Evolutionary conservation across 2,329 filamentous ascomycete genomes (phyloP), one percentile per base, ranked within the genome.

Genomic region (Chaetomiaceae sp.): DNA sequence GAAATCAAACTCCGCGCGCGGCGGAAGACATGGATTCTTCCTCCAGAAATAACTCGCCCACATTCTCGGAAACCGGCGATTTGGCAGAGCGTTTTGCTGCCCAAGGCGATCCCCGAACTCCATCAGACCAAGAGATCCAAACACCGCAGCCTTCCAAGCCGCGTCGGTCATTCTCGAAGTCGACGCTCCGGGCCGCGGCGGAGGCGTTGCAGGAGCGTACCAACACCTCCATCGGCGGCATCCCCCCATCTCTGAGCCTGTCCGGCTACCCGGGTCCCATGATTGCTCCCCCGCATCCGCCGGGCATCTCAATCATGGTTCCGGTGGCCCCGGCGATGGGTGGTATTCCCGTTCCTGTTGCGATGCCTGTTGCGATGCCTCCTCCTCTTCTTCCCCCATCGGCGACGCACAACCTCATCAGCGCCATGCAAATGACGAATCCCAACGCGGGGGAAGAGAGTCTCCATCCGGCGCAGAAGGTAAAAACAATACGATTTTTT

Each of bases 401-500:
- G 18, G 30, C 48, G 5, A 55, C 44, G 0, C 37, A 48, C 9
- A 25, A 21, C 9, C 45, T 53, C 42, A 50, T 50, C 36, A 47
- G 1, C 36, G 49, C 45, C 2, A 43, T 47, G 27, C 40, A 50
- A 11, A 41, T 23, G 5, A 47, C 53, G 45, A 37, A 5, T 14
- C 18, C 43, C 13, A 30, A 49, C 21, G 29, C 46, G 6, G 33
- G 21, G 8, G 54, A 53, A 32, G 49, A 47, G 11, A 30, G 36
- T 20, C 18, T 53, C 8, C 54, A 47, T 34, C 49, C 54, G 0
- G n/a, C 42, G 2, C 46, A 50, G 13, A 49, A 56, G 46, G 54
- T 53, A 25, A 50, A 23, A n/a, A n/a, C n/a, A n/a, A 8, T 18
- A 30, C 36, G 32, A 25, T 5, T n/a, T 25, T 40, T 20, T 11